Evolutionary conservation across 2,329 filamentous ascomycete species (phyloP).

Genomic region (Colletotrichum lupini): DNA sequence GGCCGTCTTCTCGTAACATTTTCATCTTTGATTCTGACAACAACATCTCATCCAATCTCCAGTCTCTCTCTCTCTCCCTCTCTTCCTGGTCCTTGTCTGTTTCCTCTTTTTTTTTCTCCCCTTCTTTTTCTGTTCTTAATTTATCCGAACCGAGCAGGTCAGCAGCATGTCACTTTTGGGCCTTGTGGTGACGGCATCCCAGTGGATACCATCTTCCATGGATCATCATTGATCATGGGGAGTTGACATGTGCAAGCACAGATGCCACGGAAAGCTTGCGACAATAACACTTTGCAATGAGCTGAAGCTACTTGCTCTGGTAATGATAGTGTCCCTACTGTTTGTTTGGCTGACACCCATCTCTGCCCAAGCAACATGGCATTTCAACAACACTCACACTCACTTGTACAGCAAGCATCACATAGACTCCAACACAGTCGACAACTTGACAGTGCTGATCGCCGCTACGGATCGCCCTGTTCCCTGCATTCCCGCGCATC

Average conservation of each 20-base stretch:
- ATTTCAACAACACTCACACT: background rate
- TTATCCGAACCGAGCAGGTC: background rate
- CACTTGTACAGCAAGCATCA: background rate
- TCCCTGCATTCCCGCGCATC: background rate
- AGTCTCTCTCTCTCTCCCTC: background rate
- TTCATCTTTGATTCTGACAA: background rate
- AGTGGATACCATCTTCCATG: background rate
- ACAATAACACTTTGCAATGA: background rate
- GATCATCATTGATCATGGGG: background rate
- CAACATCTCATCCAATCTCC: background rate
- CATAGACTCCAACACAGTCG: background rate
- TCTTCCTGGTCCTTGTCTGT: no score
- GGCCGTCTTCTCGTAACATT: constrained; percentile 28
- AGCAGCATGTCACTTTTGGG: background rate
- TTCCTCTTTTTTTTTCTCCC: background rate
- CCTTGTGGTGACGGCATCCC: background rate
- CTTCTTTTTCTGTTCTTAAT: background rate
- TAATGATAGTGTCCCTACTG: background rate
- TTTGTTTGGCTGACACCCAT: background rate
- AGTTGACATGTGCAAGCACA: background rate
- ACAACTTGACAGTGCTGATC: background rate
- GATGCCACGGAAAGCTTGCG: no score
- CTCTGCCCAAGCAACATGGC: background rate
- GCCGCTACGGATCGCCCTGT: constrained; percentile 9
- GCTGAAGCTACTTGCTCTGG: no score